Evolutionary conservation across 2,329 filamentous ascomycete genomes (phyloP).

Genomic region (Calonectria leucothoes): DNA sequence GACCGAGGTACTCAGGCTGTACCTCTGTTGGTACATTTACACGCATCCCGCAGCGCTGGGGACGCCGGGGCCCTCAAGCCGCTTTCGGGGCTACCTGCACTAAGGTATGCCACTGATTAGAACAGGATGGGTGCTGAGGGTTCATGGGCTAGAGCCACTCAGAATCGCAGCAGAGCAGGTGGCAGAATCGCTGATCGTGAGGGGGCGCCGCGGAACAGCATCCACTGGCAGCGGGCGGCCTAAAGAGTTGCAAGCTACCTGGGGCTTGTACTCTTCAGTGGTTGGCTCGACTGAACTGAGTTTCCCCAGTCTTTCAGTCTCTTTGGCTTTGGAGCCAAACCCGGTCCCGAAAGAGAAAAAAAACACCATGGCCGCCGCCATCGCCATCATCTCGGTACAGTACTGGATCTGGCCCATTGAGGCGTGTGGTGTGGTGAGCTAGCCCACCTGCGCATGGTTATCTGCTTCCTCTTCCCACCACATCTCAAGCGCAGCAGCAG

Average conservation of each 20-base stretch:
- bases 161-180: constrained; percentile 16
- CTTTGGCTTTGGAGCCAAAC: constrained; percentile 10
- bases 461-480: neutral
- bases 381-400: constrained; percentile 4
- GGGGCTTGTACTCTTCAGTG: neutral
- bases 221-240: constrained; percentile 28
- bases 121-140: constrained; percentile 32
- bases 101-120: constrained; percentile 36
- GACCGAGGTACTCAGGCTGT: constrained; percentile 20
- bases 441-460: constrained; percentile 1
- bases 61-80: constrained; percentile 28
- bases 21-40: constrained; percentile 25
- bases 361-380: constrained; percentile 2
- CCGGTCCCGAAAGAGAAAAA: constrained; percentile 2
- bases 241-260: constrained; percentile 29
- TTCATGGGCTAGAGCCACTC: constrained; percentile 38
- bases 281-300: neutral
- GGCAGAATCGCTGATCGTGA: constrained; percentile 31
- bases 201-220: neutral
- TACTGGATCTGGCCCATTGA: constrained; percentile 5
- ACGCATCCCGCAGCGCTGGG: constrained; percentile 35
- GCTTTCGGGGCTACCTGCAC: constrained; percentile 34
- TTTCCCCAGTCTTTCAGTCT: neutral
- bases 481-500: neutral
- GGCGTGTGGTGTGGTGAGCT: neutral